Evolutionary conservation across 2,329 filamentous ascomycete species (phyloP).

Genomic region (Phoma sp.): DNA sequence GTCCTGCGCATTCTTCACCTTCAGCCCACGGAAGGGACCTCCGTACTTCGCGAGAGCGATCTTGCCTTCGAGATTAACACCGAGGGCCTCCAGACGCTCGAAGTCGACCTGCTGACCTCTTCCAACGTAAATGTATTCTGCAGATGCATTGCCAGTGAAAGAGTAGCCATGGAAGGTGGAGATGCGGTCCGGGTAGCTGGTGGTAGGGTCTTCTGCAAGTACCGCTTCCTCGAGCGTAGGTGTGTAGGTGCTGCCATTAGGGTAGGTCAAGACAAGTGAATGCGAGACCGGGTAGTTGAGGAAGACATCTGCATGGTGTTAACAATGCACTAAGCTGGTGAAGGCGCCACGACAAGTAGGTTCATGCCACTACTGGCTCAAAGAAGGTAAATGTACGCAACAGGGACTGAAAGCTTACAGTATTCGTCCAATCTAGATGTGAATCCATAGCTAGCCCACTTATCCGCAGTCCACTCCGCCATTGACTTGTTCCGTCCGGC

Average conservation of each 20-base stretch:
- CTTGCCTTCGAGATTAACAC: conserved; percentile 56
- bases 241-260: conserved; percentile 44
- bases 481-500: conserved; percentile 47
- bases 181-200: conserved; percentile 50
- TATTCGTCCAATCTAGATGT: conserved; percentile 49
- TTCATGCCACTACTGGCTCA: not conserved
- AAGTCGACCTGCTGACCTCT: conserved; percentile 55
- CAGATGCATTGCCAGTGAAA: conserved; percentile 54
- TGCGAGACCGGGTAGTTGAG: conserved; percentile 50
- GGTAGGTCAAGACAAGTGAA: conserved; percentile 42
- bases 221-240: conserved; percentile 44
- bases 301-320: conserved; percentile 36
- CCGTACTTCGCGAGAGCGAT: conserved; percentile 58
- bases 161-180: conserved; percentile 59
- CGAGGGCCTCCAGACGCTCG: conserved; percentile 51
- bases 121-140: conserved; percentile 58
- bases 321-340: too few species aligned
- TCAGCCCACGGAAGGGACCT: conserved; percentile 56
- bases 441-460: conserved; percentile 47
- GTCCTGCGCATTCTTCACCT: conserved; percentile 58
- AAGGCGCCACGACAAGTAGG: too few species aligned
- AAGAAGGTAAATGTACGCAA: not conserved
- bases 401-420: conserved; percentile 23
- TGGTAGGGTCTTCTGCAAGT: conserved; percentile 44
- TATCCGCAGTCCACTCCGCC: conserved; percentile 51